A percentile compares a stretch with the other conserved stretches of the same genome.
Evolutionary conservation across 306 rosid species (phyloP).

Genomic region (Vicia faba): DNA sequence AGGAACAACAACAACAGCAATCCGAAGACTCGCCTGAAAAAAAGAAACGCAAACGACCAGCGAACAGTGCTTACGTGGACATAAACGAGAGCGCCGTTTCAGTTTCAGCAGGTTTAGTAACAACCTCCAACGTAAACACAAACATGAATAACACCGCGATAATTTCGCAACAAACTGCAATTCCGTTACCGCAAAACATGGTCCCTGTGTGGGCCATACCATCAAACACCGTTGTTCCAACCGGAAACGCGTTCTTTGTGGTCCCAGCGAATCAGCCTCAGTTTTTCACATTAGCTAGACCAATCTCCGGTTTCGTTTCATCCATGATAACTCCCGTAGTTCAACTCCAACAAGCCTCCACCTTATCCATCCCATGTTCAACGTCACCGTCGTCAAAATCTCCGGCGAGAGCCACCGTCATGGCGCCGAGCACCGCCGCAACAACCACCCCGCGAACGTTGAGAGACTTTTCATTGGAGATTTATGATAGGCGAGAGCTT

Average conservation of each 20-base stretch:
- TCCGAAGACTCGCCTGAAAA: conserved; percentile 46
- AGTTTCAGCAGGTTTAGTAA: conserved; percentile 47
- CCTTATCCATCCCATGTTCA: background rate
- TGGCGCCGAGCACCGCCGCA: conserved; percentile 35
- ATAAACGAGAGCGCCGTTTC: conserved; percentile 62
- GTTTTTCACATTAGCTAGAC: conserved; percentile 50
- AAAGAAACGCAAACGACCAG: conserved; percentile 60
- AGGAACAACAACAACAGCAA: conserved; percentile 24
- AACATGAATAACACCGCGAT: conserved; percentile 1
- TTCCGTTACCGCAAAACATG: conserved; percentile 46
- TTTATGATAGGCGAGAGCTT: conserved; percentile 69
- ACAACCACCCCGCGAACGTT: conserved; percentile 46
- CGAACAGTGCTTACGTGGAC: conserved; percentile 52
- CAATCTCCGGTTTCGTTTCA: conserved; percentile 66
- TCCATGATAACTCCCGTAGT: conserved; percentile 43
- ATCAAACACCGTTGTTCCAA: conserved; percentile 51
- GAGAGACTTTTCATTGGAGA: conserved; percentile 70
- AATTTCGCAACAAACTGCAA: conserved; percentile 42
- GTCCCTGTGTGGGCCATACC: conserved; percentile 81
- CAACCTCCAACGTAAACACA: conserved; percentile 14
- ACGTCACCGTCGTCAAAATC: conserved; percentile 33
- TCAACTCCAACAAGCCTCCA: conserved; percentile 39
- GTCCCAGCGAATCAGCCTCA: conserved; percentile 59
- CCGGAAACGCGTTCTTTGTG: conserved; percentile 50
- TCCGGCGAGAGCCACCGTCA: conserved; percentile 41